Base-by-base conservation (phyloP, 1,284 basidiomycete species). In the Sanghuangporus sanghuang region DNA sequence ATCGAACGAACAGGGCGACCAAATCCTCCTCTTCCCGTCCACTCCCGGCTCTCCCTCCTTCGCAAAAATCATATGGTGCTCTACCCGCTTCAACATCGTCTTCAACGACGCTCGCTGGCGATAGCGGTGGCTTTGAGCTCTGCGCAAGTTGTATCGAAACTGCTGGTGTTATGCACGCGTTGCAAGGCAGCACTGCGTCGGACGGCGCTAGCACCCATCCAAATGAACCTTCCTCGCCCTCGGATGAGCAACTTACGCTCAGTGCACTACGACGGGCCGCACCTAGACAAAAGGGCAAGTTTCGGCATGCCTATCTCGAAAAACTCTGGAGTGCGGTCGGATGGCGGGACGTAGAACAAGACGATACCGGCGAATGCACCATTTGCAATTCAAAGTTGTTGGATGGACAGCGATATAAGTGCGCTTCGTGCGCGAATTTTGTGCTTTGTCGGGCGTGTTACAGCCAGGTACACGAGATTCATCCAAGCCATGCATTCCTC, bases 281-380 rank as follows among this genome's bases (percentile, higher is more conserved):
- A 0, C 89, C 89, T 1, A 84, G 79, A 49, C 76, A 78, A 70
- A 89, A 87, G 73, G 90, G 85, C 16, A 83, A 89, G 68, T 74
- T 91, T 63, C 80, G 93, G 21, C 93, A 96, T 72, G 89, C 91
- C 1, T 96, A 89, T 72, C 76, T 85, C 53, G 93, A 95, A 76
- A 92, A 90, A 74, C 81, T 90, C 8, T 96, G 93, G 93, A 85
- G 86, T 0, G 81, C 82, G 32, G 77, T 78, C 52, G 90, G 91
- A 3, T 96, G 93, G 94, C 85, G 87, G 63, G 90, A 93, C 71
- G 86, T 96, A 90, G 90, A 89, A 65, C 86, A 90, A 70, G 87
- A 90, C 66, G 90, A 92, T 66, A 79, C 79, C 46, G 73, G 82
- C 27, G 79, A 80, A 67, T 96, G 94, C 70, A 92, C 93, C 6